phyloP scores from a whole-genome alignment of 169 alveolate genomes.

The Perkinsus olseni region DNA sequence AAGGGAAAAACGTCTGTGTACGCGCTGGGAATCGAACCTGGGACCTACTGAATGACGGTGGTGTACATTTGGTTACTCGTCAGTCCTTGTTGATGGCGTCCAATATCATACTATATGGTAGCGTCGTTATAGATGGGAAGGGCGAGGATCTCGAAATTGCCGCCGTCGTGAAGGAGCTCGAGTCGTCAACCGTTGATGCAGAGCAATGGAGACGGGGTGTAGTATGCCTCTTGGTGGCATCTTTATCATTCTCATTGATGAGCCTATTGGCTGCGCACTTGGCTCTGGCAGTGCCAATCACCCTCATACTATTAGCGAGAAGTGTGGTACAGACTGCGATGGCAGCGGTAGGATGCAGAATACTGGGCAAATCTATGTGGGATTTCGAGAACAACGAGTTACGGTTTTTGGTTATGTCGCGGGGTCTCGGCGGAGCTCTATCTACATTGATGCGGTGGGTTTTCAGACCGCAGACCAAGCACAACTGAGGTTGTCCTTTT shows the following conservation, averaged over 20 bases:
- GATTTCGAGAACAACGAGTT: background rate
- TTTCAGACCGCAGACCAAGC: background rate
- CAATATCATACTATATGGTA: background rate
- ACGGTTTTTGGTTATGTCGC: background rate
- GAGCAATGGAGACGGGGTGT: background rate
- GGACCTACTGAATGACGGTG: background rate
- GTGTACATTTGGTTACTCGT: background rate
- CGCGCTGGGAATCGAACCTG: background rate
- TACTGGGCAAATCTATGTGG: background rate
- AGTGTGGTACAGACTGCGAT: background rate
- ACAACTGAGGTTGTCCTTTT: background rate
- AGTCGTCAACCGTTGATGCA: background rate
- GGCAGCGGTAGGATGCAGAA: background rate
- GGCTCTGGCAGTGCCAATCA: background rate
- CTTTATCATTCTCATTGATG: background rate
- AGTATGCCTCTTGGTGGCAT: background rate
- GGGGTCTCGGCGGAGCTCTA: background rate
- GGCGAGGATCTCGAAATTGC: background rate
- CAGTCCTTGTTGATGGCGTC: background rate
- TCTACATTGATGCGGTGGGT: background rate
- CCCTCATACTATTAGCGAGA: background rate
- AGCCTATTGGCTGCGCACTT: background rate
- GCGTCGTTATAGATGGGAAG: background rate
- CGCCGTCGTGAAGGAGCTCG: background rate
- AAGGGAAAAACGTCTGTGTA: background rate